Conservation (phyloP, 73 alveolate species). For the Paramecium pentaurelia region DNA sequence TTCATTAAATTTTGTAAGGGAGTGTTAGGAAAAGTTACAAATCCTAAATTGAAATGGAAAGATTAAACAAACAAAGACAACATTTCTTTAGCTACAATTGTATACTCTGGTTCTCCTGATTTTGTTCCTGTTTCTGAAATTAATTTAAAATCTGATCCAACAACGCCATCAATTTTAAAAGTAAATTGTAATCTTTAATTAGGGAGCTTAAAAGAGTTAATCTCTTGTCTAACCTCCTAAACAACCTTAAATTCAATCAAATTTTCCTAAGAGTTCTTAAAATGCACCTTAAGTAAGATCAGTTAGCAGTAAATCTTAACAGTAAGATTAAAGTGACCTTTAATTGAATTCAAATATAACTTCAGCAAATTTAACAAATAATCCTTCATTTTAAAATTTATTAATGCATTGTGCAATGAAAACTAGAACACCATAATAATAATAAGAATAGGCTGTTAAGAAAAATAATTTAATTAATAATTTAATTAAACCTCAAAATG, state of each 20-base stretch:
- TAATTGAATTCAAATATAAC: not conserved
- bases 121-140: constrained; percentile 31
- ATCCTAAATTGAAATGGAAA: constrained; percentile 14
- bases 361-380: not conserved
- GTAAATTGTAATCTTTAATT: not conserved
- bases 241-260: not conserved
- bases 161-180: not conserved
- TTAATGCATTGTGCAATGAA: constrained; percentile 15
- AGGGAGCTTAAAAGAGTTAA: constrained; percentile 22
- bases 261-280: not conserved
- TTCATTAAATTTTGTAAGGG: not conserved
- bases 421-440: constrained; percentile 20
- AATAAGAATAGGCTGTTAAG: not conserved
- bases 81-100: not conserved
- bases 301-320: constrained; percentile 36
- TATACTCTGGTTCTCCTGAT: constrained; percentile 42
- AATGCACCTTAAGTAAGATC: constrained; percentile 7
- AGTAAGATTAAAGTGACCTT: not conserved
- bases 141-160: not conserved
- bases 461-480: not conserved
- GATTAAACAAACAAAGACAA: constrained; percentile 12
- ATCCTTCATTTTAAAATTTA: constrained; percentile 25
- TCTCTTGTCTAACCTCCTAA: not conserved
- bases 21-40: not conserved
- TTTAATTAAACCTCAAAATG: not conserved